phyloP scores from a whole-genome alignment of 164 flowering plant species.

The Akebia trifoliata region DNA sequence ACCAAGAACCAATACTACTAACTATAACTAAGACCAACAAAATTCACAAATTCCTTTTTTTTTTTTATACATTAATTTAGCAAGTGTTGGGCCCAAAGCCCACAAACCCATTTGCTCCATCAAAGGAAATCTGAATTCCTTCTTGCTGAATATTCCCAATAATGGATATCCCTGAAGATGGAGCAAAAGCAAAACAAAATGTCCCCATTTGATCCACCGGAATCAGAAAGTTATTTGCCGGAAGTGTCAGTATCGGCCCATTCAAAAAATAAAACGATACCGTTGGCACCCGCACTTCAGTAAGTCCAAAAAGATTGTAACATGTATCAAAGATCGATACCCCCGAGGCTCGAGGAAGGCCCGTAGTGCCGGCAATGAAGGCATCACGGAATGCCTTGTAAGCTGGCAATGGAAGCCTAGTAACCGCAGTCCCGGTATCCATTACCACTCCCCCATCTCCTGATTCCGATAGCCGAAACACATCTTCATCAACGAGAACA shows the following conservation, averaged over 20 bases:
- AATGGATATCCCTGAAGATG: conserved; percentile 64
- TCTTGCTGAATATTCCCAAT: conserved; percentile 94
- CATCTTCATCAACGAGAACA: conserved; percentile 46
- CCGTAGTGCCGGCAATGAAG: conserved; percentile 39
- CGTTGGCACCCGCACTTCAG: conserved; percentile 75
- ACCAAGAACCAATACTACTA: neutral
- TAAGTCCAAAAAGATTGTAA: conserved; percentile 54
- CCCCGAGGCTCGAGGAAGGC: conserved; percentile 52
- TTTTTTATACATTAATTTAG: conserved; percentile 16
- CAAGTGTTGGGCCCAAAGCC: conserved; percentile 93
- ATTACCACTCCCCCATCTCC: conserved; percentile 81
- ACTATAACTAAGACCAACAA: neutral
- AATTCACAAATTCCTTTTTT: neutral
- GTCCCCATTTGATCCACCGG: conserved; percentile 83
- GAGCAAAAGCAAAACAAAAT: conserved; percentile 92
- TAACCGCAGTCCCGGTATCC: conserved; percentile 95
- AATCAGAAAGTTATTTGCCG: conserved; percentile 78
- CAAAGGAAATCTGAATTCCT: conserved; percentile 77
- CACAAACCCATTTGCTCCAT: conserved; percentile 69
- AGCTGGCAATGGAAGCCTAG: conserved; percentile 59
- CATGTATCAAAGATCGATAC: conserved; percentile 88
- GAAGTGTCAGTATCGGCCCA: conserved; percentile 71
- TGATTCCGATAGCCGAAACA: conserved; percentile 37
- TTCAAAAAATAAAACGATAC: conserved; percentile 78
- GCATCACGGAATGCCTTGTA: conserved; percentile 65